These are phyloP conservation scores for Aspergillus sp. DNA, from an alignment of 2,329 filamentous ascomycete genomes.

Conservation along the genomic window DNA sequence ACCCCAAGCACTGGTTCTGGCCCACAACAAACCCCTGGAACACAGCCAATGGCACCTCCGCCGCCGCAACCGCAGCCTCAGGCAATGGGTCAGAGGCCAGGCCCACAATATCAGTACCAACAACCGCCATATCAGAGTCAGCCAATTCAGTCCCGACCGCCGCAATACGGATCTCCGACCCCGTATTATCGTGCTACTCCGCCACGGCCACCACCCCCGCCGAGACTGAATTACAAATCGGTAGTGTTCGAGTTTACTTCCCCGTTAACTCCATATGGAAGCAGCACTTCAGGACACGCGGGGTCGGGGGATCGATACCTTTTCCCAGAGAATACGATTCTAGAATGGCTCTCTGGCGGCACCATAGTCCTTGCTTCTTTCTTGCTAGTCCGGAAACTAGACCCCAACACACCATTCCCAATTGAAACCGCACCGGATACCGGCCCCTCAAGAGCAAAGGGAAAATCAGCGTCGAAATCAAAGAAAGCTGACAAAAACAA, in stretches of 20 bases:
- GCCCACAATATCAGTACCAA: slow-evolving; percentile 30
- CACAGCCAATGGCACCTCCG: slow-evolving; percentile 24
- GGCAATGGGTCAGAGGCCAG: slow-evolving; percentile 23
- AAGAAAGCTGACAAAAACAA: slow-evolving; percentile 38
- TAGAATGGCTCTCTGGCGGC: slow-evolving; percentile 49
- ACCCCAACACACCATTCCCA: slow-evolving; percentile 39
- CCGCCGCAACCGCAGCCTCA: slow-evolving; percentile 19
- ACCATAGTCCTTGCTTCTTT: slow-evolving; percentile 50
- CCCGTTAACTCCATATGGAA: slow-evolving; percentile 42
- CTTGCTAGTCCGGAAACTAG: slow-evolving; percentile 45
- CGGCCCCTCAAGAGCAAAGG: slow-evolving; percentile 27
- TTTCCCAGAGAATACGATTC: slow-evolving; percentile 50
- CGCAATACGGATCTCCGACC: slow-evolving; percentile 33
- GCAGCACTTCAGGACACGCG: slow-evolving; percentile 40
- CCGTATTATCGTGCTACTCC: slow-evolving; percentile 36
- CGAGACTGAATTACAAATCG: slow-evolving; percentile 45
- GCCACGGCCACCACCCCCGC: slow-evolving; percentile 29
- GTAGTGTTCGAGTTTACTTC: slow-evolving; percentile 51
- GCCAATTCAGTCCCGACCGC: slow-evolving; percentile 37
- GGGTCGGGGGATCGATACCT: slow-evolving; percentile 49
- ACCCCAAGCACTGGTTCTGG: slow-evolving; percentile 12
- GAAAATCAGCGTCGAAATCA: slow-evolving; percentile 34
- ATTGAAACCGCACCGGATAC: slow-evolving; percentile 33
- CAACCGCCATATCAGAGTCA: slow-evolving; percentile 33
- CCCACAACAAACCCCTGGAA: slow-evolving; percentile 23